Percentiles rank a stretch among this genome's conserved stretches.
Evolutionary conservation across 208 protist genomes (phyloP).

Genomic region (Strigomonas galati): DNA sequence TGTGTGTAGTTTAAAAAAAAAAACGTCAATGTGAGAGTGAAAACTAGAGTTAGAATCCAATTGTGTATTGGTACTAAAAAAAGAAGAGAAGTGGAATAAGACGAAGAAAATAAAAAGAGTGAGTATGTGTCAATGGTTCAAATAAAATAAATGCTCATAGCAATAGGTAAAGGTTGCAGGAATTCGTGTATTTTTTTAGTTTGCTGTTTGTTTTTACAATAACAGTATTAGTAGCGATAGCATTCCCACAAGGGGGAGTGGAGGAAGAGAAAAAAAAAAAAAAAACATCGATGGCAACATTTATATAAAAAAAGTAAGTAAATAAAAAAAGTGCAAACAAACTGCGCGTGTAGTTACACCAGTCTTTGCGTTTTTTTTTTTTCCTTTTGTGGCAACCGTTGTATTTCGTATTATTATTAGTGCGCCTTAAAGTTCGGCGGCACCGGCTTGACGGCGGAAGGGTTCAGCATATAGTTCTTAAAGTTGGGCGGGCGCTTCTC

Average conservation of each 20-base stretch:
- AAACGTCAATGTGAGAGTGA: too few species aligned
- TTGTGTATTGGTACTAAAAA: neutral
- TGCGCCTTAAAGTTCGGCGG: neutral
- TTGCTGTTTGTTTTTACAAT: slow-evolving; percentile 18
- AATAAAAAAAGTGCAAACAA: slow-evolving; percentile 1
- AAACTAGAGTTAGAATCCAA: too few species aligned
- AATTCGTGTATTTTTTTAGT: slow-evolving; percentile 13
- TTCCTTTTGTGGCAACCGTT: neutral
- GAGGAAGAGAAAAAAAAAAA: slow-evolving; percentile 6
- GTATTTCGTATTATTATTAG: neutral
- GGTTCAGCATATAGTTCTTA: slow-evolving; percentile 51
- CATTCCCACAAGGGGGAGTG: slow-evolving; percentile 4
- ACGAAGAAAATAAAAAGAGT: too few species aligned
- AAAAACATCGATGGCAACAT: slow-evolving; percentile 11
- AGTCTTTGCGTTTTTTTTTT: slow-evolving; percentile 20
- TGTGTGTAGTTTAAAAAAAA: too few species aligned
- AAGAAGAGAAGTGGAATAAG: slow-evolving; percentile 3
- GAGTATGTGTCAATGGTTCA: too few species aligned
- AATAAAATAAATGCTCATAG: neutral
- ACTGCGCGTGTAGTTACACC: neutral
- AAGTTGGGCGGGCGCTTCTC: slow-evolving; percentile 49
- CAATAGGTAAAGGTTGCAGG: neutral
- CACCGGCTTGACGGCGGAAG: slow-evolving; percentile 9
- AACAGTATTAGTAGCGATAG: slow-evolving; percentile 10
- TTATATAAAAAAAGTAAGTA: slow-evolving; percentile 1